Evolutionary conservation across 495 filamentous ascomycete species (phyloP).

Genomic region (Aspergillus haitiensis): DNA sequence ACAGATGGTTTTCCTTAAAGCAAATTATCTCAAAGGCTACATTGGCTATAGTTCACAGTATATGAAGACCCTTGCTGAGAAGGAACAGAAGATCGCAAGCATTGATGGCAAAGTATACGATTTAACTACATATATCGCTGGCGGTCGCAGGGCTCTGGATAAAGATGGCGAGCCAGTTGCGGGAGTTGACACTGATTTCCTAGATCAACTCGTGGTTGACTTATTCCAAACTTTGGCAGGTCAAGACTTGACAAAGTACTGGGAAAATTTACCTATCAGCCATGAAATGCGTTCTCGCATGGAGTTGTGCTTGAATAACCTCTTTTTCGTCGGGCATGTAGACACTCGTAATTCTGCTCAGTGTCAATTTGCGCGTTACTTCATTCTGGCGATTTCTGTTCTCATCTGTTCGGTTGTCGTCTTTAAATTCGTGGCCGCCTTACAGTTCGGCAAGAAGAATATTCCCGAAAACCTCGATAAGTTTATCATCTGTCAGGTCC

Average conservation of each 20-base stretch:
- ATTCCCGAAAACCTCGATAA: constrained; percentile 95
- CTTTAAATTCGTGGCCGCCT: constrained; percentile 95
- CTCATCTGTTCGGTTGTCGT: constrained; percentile 77
- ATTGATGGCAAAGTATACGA: constrained; percentile 86
- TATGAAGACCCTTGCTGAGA: constrained; percentile 65
- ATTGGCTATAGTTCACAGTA: constrained; percentile 82
- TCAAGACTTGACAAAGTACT: constrained; percentile 79
- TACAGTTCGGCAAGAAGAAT: constrained; percentile 91
- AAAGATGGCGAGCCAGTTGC: constrained; percentile 45
- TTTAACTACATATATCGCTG: constrained; percentile 78
- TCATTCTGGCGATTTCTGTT: constrained; percentile 86
- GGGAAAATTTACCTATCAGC: constrained; percentile 65
- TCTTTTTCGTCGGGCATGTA: constrained; percentile 91
- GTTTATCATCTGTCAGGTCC: constrained; percentile 97
- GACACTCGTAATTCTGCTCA: constrained; percentile 86
- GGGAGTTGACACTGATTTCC: constrained; percentile 71
- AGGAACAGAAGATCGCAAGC: constrained; percentile 70
- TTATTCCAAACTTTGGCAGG: constrained; percentile 78
- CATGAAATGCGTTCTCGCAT: constrained; percentile 58
- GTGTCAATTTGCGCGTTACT: constrained; percentile 87
- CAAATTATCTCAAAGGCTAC: constrained; percentile 82
- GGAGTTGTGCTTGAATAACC: constrained; percentile 85
- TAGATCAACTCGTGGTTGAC: constrained; percentile 69
- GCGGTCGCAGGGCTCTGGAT: constrained; percentile 65
- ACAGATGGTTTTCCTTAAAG: constrained; percentile 71